Evolutionary conservation across 306 rosid species (phyloP).

Genomic region (Prunus armeniaca): DNA sequence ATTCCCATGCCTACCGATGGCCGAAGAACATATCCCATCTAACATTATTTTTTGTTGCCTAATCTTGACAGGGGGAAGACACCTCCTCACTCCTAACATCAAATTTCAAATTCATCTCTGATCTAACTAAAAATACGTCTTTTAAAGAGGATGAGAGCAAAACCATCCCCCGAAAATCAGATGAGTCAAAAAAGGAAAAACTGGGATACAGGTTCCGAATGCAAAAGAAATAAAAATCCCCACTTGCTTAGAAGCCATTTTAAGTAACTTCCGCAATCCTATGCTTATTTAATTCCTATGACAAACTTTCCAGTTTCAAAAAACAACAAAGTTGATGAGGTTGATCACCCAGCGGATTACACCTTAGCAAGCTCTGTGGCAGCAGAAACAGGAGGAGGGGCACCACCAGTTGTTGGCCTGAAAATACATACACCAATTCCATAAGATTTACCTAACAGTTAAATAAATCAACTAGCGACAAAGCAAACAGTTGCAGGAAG

Average conservation of each 20-base stretch:
- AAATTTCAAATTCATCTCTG: slow-evolving; percentile 38
- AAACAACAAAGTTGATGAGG: slow-evolving; percentile 21
- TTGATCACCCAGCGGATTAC: slow-evolving; percentile 13
- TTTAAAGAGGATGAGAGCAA: slow-evolving; percentile 62
- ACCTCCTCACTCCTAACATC: slow-evolving; percentile 27
- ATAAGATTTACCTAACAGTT: background rate
- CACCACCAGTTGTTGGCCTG: slow-evolving; percentile 98
- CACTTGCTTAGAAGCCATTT: slow-evolving; percentile 31
- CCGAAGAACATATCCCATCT: slow-evolving; percentile 6
- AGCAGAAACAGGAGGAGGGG: slow-evolving; percentile 48
- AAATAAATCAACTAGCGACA: background rate
- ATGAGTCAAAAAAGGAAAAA: slow-evolving; percentile 27
- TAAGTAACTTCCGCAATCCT: slow-evolving; percentile 41
- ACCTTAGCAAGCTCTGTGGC: slow-evolving; percentile 33
- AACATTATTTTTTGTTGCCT: slow-evolving; percentile 19
- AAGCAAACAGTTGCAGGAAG: slow-evolving; percentile 1
- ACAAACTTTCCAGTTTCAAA: slow-evolving; percentile 25
- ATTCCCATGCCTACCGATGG: slow-evolving; percentile 6
- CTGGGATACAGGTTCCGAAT: slow-evolving; percentile 38
- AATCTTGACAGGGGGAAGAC: background rate
- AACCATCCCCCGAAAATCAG: slow-evolving; percentile 55
- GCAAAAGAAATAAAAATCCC: slow-evolving; percentile 38
- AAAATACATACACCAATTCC: slow-evolving; percentile 15
- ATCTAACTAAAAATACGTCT: slow-evolving; percentile 43
- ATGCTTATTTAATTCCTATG: slow-evolving; percentile 55